Evolutionary conservation across 2,329 filamentous ascomycete species (phyloP), one percentile per base, ranked within the genome.

Genomic region (Shiraia sp.): DNA sequence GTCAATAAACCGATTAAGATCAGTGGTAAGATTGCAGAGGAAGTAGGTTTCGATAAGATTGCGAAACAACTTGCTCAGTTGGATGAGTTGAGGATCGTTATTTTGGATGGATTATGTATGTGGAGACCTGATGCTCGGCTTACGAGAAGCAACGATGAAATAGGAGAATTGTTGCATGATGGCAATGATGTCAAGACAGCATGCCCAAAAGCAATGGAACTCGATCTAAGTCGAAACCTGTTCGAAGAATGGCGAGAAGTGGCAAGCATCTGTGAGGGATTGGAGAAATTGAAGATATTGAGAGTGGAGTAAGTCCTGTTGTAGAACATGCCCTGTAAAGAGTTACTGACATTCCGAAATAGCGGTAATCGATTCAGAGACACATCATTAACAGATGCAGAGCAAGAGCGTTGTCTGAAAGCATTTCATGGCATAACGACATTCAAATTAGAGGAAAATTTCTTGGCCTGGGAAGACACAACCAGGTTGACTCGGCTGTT

Each of bases 31-130:
- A 80, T 91, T 13, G 92, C 89, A 4, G 87, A 97, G 72, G 92
- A 97, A 72, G 82, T 97, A 24, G 93, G 93, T 22, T 97, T 97
- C 57, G 90, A 95, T 55, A 96, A 96, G 75, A 89, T 96, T 53
- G 82, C 87, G 30, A 80, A 80, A 53, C 83, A 91, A 69, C 84
- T 95, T 60, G 86, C 90, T 55, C 77, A 86, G 61, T 75, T 97
- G 23, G 76, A 85, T 40, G 88, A 93, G 57, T 78, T 97, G 45
- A 85, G 80, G 53, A 84, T 91, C 40, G 84, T 95, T 35, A 82
- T 97, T 27, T 76, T 99, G 6, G 91, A 97, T 70, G 85, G 86
- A 10, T 71, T 89, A 61, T 76, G 81, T 36, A 79, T 97, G 48
- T 69, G 66, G 36, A 63, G 68, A 13, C 59, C 66, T 12, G 45